These are phyloP conservation scores for Graphium sp. DNA, from an alignment of 2,329 filamentous ascomycete species.

Conservation along the genomic window DNA sequence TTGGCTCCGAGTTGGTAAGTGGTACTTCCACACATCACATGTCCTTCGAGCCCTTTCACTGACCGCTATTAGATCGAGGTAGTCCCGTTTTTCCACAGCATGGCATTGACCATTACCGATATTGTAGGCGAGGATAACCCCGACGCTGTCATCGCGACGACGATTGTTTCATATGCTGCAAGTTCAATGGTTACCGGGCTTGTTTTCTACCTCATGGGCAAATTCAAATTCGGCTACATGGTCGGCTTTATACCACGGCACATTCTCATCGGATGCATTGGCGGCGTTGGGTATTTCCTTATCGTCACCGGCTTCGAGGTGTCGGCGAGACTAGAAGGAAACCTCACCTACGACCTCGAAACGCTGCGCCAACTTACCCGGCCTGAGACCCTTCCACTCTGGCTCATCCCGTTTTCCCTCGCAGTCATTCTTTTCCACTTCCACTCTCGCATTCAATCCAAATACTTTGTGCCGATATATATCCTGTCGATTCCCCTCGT, in stretches of 20 bases:
- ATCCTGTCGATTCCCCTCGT: conserved; percentile 63
- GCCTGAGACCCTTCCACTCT: conserved; percentile 60
- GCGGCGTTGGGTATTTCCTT: conserved; percentile 91
- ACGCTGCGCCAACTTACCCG: conserved; percentile 63
- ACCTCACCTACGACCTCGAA: conserved; percentile 61
- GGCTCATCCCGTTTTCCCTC: conserved; percentile 64
- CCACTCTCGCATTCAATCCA: conserved; percentile 61
- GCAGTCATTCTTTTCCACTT: conserved; percentile 61
- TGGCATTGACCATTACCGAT: conserved; percentile 76
- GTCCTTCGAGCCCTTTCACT: neutral
- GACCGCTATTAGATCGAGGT: conserved; percentile 58
- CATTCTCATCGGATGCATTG: conserved; percentile 93
- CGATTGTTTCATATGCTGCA: conserved; percentile 76
- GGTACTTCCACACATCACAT: neutral
- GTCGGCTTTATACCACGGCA: conserved; percentile 95
- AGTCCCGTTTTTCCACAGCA: conserved; percentile 96
- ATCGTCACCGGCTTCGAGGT: conserved; percentile 86
- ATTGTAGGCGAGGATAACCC: conserved; percentile 65
- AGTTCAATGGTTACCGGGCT: conserved; percentile 83
- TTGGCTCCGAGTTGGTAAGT: conserved; percentile 80
- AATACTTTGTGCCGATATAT: conserved; percentile 73
- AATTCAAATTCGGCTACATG: conserved; percentile 74
- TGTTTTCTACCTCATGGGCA: conserved; percentile 84
- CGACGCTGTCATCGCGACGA: conserved; percentile 81
- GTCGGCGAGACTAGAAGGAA: conserved; percentile 73